Evolutionary conservation across 192 early-diverging fungal species (phyloP).

Genomic region (Gorgonomyces haynaldii): DNA sequence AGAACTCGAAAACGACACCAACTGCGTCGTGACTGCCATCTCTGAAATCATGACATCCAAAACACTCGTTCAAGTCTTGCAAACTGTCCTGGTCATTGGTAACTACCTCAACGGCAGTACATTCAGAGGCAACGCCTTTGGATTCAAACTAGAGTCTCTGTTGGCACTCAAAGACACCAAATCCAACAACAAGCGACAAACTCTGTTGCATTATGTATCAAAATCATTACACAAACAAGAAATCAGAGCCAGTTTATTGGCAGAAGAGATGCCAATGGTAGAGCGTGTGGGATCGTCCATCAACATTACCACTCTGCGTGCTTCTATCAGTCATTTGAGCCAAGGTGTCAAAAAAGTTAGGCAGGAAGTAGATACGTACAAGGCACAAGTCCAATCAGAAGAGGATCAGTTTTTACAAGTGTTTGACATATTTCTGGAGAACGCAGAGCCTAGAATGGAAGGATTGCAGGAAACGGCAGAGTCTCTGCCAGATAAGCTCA

Average conservation of each 20-base stretch:
- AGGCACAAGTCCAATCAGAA: constrained; percentile 1
- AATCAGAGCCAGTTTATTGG: constrained; percentile 22
- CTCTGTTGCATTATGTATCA: constrained; percentile 38
- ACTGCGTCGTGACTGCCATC: constrained; percentile 20
- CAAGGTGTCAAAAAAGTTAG: constrained; percentile 15
- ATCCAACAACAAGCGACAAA: constrained; percentile 15
- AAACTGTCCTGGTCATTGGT: constrained; percentile 30
- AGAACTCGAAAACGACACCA: constrained; percentile 29
- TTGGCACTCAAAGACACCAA: constrained; percentile 30
- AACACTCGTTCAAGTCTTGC: constrained; percentile 16
- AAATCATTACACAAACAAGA: constrained; percentile 20
- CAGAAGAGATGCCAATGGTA: constrained; percentile 30
- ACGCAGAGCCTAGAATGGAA: constrained; percentile 16
- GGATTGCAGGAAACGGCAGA: constrained; percentile 13
- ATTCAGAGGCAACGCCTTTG: constrained; percentile 38
- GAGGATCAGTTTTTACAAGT: constrained; percentile 15
- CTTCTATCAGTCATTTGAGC: constrained; percentile 14
- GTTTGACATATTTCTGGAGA: constrained; percentile 16
- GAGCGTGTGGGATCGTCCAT: constrained; percentile 24
- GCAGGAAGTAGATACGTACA: constrained; percentile 14
- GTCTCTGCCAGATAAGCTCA: constrained; percentile 20
- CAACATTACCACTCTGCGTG: constrained; percentile 19
- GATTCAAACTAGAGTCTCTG: constrained; percentile 32
- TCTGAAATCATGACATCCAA: constrained; percentile 18
- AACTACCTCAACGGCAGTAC: constrained; percentile 38